Percentiles rank a stretch among this genome's conserved stretches.
phyloP scores from a whole-genome alignment of 495 filamentous ascomycete species.

The Pyrenula massariospora region DNA sequence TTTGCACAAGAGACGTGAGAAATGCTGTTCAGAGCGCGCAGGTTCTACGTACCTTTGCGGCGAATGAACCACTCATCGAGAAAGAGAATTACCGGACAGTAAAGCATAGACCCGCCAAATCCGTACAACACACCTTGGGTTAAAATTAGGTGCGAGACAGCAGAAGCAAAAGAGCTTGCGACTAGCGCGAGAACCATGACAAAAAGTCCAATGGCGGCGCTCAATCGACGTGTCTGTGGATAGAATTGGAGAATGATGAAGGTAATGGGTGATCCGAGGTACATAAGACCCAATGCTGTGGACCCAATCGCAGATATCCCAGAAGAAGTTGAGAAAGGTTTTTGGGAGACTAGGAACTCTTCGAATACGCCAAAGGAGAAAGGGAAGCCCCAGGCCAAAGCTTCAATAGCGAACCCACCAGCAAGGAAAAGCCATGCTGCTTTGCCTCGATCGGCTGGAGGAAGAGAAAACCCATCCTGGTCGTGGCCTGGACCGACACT shows the following conservation, averaged over 20 bases:
- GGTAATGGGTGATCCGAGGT: conserved; percentile 34
- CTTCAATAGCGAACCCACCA: conserved; percentile 51
- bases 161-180: conserved; percentile 30
- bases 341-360: conserved; percentile 38
- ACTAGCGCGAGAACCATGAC: conserved; percentile 27
- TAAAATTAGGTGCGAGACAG: conserved; percentile 30
- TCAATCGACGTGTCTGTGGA: conserved; percentile 24
- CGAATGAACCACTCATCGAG: conserved; percentile 44
- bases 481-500: background rate
- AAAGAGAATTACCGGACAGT: conserved; percentile 32
- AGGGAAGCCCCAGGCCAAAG: conserved; percentile 57
- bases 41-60: conserved; percentile 13
- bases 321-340: conserved; percentile 30
- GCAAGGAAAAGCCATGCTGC: conserved; percentile 54
- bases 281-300: conserved; percentile 27
- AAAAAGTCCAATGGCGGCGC: conserved; percentile 25
- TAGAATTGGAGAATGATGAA: conserved; percentile 28
- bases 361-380: conserved; percentile 53
- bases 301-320: conserved; percentile 32
- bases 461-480: conserved; percentile 20
- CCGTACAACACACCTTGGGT: conserved; percentile 40
- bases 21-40: background rate
- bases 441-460: conserved; percentile 46
- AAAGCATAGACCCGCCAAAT: conserved; percentile 31
- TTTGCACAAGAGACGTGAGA: background rate